Conservation (phyloP, 2,329 filamentous ascomycete genomes). For the Apiospora rasikravindrae region DNA sequence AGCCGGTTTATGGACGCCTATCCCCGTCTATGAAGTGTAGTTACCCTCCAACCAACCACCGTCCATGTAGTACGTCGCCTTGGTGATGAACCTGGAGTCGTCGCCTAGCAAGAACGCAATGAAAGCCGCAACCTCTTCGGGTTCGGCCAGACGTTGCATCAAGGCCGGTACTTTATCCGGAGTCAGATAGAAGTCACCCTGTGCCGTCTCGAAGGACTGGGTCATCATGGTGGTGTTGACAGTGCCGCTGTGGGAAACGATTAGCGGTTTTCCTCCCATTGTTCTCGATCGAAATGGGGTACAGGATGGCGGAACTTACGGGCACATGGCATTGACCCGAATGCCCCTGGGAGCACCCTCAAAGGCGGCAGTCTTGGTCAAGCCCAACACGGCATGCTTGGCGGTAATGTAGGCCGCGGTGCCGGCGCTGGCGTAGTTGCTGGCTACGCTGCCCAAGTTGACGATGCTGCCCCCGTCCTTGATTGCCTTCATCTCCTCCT, state of each 20-base stretch:
- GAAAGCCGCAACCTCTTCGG: background rate
- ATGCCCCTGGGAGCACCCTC: background rate
- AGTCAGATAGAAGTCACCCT: background rate
- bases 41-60: background rate
- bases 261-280: background rate
- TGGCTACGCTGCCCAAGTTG: background rate
- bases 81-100: slow-evolving; percentile 12
- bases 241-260: background rate
- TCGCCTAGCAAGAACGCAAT: slow-evolving; percentile 9
- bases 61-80: slow-evolving; percentile 3
- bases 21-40: background rate
- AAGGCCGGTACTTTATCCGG: background rate
- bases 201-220: background rate
- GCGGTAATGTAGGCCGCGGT: background rate
- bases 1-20: too few species aligned
- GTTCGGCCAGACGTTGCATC: background rate
- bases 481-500: background rate
- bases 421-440: slow-evolving; percentile 11
- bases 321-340: background rate
- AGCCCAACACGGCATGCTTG: background rate
- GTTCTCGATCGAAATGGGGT: too few species aligned
- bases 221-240: background rate
- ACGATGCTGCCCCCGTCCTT: slow-evolving; percentile 5
- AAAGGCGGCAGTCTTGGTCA: background rate
- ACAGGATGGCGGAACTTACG: background rate